Conservation (phyloP, 805 yeast genomes). For the Torulaspora indica region DNA sequence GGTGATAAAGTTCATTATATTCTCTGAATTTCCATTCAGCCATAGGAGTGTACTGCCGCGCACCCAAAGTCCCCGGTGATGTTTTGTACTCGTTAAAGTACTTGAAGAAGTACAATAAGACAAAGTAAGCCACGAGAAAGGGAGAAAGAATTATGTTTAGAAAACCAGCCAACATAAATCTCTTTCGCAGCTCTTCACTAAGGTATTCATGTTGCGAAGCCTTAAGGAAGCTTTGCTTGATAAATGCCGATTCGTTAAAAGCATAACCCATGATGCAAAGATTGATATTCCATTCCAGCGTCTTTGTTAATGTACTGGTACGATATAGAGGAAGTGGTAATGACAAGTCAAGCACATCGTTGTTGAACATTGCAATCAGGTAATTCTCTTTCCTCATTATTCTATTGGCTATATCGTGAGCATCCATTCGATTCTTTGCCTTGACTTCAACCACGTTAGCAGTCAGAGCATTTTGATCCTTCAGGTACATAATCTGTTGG, state of each 20-base stretch:
- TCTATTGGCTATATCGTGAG: conserved; percentile 92
- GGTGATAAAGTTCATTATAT: conserved; percentile 86
- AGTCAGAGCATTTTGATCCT: conserved; percentile 69
- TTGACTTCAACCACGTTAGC: conserved; percentile 52
- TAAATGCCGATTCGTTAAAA: conserved; percentile 78
- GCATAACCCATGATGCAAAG: conserved; percentile 82
- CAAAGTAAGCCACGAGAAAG: conserved; percentile 75
- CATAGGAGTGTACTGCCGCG: conserved; percentile 86
- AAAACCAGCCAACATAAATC: conserved; percentile 85
- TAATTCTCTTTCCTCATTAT: conserved; percentile 95
- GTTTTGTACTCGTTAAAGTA: conserved; percentile 90
- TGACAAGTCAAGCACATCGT: conserved; percentile 63
- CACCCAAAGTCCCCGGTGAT: conserved; percentile 76
- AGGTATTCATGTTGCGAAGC: conserved; percentile 63
- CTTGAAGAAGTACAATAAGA: conserved; percentile 76
- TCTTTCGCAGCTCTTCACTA: conserved; percentile 62
- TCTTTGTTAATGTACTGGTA: conserved; percentile 59
- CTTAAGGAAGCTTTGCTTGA: conserved; percentile 65
- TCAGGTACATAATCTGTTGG: conserved; percentile 62
- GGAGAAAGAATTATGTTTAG: conserved; percentile 82
- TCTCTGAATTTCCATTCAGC: conserved; percentile 96
- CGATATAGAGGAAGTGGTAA: conserved; percentile 49
- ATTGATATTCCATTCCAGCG: conserved; percentile 91
- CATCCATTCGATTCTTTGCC: conserved; percentile 72
- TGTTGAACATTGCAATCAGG: conserved; percentile 82